Base-by-base conservation (phyloP, 176 grass and related monocot species). In the Rhipidocladum racemiflorum region DNA sequence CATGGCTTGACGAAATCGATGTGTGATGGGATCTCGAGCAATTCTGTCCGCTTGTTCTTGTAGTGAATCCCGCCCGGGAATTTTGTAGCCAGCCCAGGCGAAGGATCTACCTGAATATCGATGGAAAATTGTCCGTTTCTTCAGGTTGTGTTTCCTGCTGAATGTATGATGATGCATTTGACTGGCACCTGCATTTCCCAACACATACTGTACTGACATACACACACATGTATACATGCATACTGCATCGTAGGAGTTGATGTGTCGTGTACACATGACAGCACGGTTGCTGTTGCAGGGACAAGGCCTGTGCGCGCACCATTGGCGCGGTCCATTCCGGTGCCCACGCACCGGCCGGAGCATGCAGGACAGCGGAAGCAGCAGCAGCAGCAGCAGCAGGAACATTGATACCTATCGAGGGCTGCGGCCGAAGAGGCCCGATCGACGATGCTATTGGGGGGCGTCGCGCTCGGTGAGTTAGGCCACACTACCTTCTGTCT, bases 401-500 rank as follows among this genome's bases (percentile, higher is more conserved):
- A 16, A 27, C 46, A 61, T 9, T 43, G 63, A 62, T 21, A n/a
- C 36, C 59, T 25, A 63, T 49, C 21, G 42, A 45, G 43, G 44
- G 48, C 55, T 6, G 70, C 20, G 21, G 25, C 18, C 30, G 8
- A 61, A 46, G 29, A 24, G 78, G 9, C n/a, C n/a, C 65, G 53
- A 9, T 8, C 72, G 72, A 77, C 11, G 16, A 39, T 21, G 42
- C 73, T 7, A 54, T 83, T 72, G 80, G 80, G 9, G 14, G 66
- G 66, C 66, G 74, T 84, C 86, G 43, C 70, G 2, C 15, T 81
- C 62, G 51, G 46, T 5, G 73, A 54, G 72, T 76, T 72, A 57
- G 86, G 67, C 63, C 77, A 81, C 87, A 81, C 87, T 68, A 81
- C 0, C 62, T 75, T 4, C 24, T 81, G 76, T 81, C 81, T 49